These are phyloP conservation scores for Penicillium cinerascens DNA, from an alignment of 495 filamentous ascomycete species.

Conservation along the genomic window DNA sequence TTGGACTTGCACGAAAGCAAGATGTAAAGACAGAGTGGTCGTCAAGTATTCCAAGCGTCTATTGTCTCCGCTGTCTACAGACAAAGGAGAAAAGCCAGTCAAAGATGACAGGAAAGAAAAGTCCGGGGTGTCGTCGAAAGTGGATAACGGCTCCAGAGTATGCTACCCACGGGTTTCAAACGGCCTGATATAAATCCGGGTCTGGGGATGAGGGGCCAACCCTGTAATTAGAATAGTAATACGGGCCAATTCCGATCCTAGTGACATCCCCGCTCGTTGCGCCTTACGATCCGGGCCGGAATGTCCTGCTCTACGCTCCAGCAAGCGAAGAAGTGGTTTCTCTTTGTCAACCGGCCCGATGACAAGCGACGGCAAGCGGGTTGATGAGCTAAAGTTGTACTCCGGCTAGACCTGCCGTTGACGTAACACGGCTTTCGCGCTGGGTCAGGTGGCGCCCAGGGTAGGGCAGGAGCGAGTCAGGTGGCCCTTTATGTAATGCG, in stretches of 20 bases:
- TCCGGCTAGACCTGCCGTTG: slow-evolving; percentile 14
- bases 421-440: slow-evolving; percentile 9
- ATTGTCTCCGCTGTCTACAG: no score
- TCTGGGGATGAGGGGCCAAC: neutral
- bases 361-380: slow-evolving; percentile 30
- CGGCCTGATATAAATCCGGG: slow-evolving; percentile 7
- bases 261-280: neutral
- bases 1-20: neutral
- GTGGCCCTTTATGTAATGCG: neutral
- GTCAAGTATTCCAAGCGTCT: no score
- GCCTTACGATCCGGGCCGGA: slow-evolving; percentile 23
- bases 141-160: slow-evolving; percentile 1
- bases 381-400: neutral
- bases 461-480: slow-evolving; percentile 14
- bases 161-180: neutral
- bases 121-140: slow-evolving; percentile 29
- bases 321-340: slow-evolving; percentile 13
- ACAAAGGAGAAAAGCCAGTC: neutral
- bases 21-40: no score
- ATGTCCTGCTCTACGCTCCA: slow-evolving; percentile 7
- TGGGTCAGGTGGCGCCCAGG: slow-evolving; percentile 7
- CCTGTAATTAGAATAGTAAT: neutral
- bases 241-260: slow-evolving; percentile 3
- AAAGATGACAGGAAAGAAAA: slow-evolving; percentile 10
- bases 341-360: slow-evolving; percentile 28